These are phyloP conservation scores for Sequoiadendron giganteum DNA, from an alignment of 75 land plant genomes.

Conservation along the genomic window DNA sequence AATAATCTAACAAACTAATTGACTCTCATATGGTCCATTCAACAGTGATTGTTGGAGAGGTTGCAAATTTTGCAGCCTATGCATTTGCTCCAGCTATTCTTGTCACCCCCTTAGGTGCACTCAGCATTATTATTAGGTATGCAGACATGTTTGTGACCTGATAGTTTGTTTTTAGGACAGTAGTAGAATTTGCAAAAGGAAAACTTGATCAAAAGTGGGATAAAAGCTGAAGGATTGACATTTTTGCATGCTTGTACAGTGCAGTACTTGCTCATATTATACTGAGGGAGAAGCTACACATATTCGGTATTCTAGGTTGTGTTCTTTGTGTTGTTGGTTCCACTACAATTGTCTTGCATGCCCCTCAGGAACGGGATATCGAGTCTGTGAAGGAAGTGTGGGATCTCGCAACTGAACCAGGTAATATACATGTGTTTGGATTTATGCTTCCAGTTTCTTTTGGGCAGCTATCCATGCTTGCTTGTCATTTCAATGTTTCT, in stretches of 20 bases:
- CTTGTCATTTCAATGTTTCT: not conserved
- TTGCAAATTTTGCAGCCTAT: slow-evolving; percentile 83
- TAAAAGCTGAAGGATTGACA: not conserved
- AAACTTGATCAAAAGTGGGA: not conserved
- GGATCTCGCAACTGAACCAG: slow-evolving; percentile 91
- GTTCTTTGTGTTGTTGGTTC: slow-evolving; percentile 91
- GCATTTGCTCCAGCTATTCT: slow-evolving; percentile 87
- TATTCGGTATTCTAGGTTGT: slow-evolving; percentile 86
- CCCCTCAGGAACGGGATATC: slow-evolving; percentile 81
- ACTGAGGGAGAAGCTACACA: slow-evolving; percentile 69
- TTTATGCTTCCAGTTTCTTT: not conserved
- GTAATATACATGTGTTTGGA: slow-evolving; percentile 13
- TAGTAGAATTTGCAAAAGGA: not conserved
- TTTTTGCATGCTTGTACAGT: slow-evolving; percentile 39
- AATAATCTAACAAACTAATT: not conserved
- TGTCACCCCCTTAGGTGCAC: slow-evolving; percentile 80
- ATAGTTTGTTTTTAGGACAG: not conserved
- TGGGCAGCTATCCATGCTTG: not conserved
- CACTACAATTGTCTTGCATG: slow-evolving; percentile 83
- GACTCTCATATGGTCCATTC: not conserved
- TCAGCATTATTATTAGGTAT: slow-evolving; percentile 83
- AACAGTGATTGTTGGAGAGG: slow-evolving; percentile 79
- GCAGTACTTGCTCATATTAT: slow-evolving; percentile 87
- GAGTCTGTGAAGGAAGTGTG: slow-evolving; percentile 82
- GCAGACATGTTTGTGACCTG: not conserved